These are phyloP conservation scores for Epichloe bromicola DNA, from an alignment of 2,329 filamentous ascomycete species.

Conservation along the genomic window DNA sequence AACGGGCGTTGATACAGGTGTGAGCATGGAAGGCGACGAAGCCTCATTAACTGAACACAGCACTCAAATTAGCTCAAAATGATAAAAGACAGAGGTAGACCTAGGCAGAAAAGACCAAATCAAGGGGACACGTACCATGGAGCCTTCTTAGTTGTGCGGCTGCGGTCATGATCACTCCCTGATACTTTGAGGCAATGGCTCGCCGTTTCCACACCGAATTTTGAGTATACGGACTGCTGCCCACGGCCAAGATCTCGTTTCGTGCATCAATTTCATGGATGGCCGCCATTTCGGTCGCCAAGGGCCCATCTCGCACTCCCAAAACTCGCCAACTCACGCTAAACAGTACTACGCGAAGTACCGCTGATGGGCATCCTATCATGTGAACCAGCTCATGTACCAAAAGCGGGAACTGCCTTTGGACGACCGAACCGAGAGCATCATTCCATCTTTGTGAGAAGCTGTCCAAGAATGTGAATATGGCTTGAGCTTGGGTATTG, in stretches of 20 bases:
- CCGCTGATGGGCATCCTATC: conserved; percentile 15
- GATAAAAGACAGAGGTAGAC: background rate
- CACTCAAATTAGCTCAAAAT: background rate
- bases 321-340: conserved; percentile 16
- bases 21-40: background rate
- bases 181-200: background rate
- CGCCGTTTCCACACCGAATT: background rate
- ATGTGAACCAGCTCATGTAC: conserved; percentile 12
- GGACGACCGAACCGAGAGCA: conserved; percentile 5
- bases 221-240: background rate
- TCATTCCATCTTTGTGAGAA: conserved; percentile 13
- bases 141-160: background rate
- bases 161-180: background rate
- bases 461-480: conserved; percentile 13
- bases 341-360: conserved; percentile 17
- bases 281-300: background rate
- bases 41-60: background rate
- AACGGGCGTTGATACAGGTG: background rate
- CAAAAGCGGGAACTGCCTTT: conserved; percentile 16
- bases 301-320: background rate
- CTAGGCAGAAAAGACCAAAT: background rate
- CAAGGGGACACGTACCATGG: background rate
- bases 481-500: background rate
- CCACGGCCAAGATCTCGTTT: background rate
- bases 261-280: background rate